phyloP scores from a whole-genome alignment of 768 basidiomycete species.

The Leucosporidium creatinivorum region DNA sequence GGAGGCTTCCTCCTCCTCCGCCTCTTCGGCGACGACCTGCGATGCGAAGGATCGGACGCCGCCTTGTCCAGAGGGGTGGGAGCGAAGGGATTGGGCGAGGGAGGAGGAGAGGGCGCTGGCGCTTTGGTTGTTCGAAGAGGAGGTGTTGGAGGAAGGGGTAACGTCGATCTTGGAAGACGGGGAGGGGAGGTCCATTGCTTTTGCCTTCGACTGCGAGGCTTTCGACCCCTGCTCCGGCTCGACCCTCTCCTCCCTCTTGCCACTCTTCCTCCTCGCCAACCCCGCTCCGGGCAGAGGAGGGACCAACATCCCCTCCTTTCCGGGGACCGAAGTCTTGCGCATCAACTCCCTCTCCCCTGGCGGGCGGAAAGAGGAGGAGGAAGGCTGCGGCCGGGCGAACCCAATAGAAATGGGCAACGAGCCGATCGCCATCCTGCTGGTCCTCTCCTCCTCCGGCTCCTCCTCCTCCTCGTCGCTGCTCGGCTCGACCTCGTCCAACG shows the following conservation, averaged over 20 bases:
- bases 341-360: not conserved
- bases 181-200: no score
- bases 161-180: no score
- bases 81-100: no score
- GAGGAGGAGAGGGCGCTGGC: no score
- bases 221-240: not conserved
- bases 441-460: no score
- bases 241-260: not conserved
- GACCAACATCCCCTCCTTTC: not conserved
- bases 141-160: no score
- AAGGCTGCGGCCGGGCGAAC: not conserved
- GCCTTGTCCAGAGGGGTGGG: no score
- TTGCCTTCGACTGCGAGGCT: not conserved
- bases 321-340: not conserved
- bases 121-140: no score
- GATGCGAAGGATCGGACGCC: no score
- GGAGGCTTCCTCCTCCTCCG: no score
- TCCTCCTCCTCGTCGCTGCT: no score
- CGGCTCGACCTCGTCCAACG: not conserved
- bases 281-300: not conserved
- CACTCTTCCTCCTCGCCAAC: not conserved
- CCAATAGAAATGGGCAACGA: slow-evolving; percentile 27
- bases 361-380: not conserved
- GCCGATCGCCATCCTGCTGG: slow-evolving; percentile 1
- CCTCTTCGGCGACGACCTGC: no score